Conservation (phyloP, 208 protist species). For the Trypanosoma lewisi region DNA sequence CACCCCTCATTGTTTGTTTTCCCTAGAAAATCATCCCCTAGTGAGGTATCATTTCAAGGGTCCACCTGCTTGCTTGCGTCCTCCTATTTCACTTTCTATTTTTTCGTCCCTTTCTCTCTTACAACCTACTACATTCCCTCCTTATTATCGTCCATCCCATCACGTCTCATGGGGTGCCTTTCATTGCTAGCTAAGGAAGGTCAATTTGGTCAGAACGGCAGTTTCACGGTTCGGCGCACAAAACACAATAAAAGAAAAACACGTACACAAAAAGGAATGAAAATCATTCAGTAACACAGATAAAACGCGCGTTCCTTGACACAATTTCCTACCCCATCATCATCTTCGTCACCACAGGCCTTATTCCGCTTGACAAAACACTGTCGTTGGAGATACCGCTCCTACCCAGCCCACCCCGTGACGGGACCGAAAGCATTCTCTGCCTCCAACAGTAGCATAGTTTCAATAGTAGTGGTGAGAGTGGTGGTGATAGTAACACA, state of each 20-base stretch:
- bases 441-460: too few species aligned
- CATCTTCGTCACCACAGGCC: too few species aligned
- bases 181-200: not conserved
- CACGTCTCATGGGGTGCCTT: not conserved
- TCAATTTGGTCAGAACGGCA: not conserved
- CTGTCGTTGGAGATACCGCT: too few species aligned
- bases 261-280: not conserved
- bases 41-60: not conserved
- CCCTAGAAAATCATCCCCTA: not conserved
- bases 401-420: too few species aligned
- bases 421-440: too few species aligned
- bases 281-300: not conserved
- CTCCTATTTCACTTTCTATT: not conserved
- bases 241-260: not conserved
- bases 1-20: not conserved
- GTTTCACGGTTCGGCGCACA: not conserved
- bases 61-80: not conserved
- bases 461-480: too few species aligned
- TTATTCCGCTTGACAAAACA: too few species aligned
- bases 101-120: not conserved
- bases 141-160: not conserved
- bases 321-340: too few species aligned
- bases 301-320: too few species aligned
- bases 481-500: not conserved
- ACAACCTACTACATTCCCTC: too few species aligned